Evolutionary conservation across 208 protist species (phyloP).

Genomic region (Acanthamoeba culbertsoni): DNA sequence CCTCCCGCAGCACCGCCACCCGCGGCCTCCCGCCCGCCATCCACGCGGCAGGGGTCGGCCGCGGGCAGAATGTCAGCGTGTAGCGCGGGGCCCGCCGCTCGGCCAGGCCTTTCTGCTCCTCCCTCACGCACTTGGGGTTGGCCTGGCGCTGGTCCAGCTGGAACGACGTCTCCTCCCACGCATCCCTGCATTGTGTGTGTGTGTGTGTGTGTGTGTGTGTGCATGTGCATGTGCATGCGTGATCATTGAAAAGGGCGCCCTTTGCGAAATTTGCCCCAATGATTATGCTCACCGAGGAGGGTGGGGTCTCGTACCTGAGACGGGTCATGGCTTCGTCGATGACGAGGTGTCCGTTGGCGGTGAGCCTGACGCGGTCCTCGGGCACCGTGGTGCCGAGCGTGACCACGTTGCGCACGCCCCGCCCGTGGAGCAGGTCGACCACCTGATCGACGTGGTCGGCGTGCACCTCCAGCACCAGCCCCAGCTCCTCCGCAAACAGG

Average conservation of each 20-base stretch:
- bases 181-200: neutral
- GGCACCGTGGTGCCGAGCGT: constrained; percentile 26
- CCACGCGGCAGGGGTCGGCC: neutral
- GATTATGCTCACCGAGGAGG: too few relatives aligned
- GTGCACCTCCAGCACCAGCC: constrained; percentile 79
- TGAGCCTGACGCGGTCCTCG: neutral
- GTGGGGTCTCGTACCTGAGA: neutral
- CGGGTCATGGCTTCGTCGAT: neutral
- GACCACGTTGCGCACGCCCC: constrained; percentile 33
- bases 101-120: constrained; percentile 66
- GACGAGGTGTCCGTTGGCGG: neutral
- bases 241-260: too few relatives aligned
- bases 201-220: too few relatives aligned
- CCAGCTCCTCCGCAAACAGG: constrained; percentile 83
- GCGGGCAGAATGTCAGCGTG: neutral
- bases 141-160: constrained; percentile 78
- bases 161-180: constrained; percentile 81
- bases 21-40: neutral
- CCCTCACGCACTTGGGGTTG: constrained; percentile 73
- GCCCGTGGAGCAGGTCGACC: constrained; percentile 22
- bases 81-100: neutral
- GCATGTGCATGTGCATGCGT: too few relatives aligned
- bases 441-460: constrained; percentile 50
- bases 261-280: too few relatives aligned
- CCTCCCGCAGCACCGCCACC: constrained; percentile 72